Conservation (phyloP, 345 rosid species). For the Iberis pinnata region DNA sequence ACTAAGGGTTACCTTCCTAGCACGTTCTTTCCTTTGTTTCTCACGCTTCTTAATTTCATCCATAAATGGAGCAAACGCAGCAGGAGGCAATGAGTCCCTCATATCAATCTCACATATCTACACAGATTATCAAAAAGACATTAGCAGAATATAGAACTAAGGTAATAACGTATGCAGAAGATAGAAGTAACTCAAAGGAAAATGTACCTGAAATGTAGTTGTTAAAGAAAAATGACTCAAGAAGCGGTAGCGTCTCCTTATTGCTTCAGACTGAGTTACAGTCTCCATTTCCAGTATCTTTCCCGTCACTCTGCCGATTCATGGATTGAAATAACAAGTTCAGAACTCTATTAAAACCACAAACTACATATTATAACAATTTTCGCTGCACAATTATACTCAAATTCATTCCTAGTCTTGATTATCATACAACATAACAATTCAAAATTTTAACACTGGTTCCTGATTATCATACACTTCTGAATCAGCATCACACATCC, state of each 20-base stretch:
- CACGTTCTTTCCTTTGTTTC: constrained; percentile 68
- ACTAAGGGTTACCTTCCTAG: constrained; percentile 49
- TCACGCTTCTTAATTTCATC: constrained; percentile 88
- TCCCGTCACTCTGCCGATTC: constrained; percentile 61
- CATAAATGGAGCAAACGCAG: constrained; percentile 64
- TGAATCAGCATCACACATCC: background rate
- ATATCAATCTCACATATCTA: constrained; percentile 94
- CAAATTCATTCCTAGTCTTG: background rate
- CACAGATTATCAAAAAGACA: constrained; percentile 9
- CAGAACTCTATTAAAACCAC: constrained; percentile 1
- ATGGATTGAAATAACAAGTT: constrained; percentile 10
- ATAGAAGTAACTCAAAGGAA: background rate
- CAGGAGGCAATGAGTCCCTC: constrained; percentile 55
- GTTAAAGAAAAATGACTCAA: constrained; percentile 90
- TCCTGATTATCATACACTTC: constrained; percentile 1
- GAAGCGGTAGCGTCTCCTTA: constrained; percentile 77
- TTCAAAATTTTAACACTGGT: background rate
- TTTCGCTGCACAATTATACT: background rate
- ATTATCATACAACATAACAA: background rate
- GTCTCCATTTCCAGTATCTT: constrained; percentile 78
- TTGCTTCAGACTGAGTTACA: constrained; percentile 74
- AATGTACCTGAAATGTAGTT: constrained; percentile 65
- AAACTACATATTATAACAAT: constrained; percentile 3
- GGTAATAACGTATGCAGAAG: background rate
- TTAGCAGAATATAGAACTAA: background rate